Evolutionary conservation across 495 filamentous ascomycete species (phyloP), one percentile per base, ranked within the genome.

Genomic region (Jackrogersella minutella): DNA sequence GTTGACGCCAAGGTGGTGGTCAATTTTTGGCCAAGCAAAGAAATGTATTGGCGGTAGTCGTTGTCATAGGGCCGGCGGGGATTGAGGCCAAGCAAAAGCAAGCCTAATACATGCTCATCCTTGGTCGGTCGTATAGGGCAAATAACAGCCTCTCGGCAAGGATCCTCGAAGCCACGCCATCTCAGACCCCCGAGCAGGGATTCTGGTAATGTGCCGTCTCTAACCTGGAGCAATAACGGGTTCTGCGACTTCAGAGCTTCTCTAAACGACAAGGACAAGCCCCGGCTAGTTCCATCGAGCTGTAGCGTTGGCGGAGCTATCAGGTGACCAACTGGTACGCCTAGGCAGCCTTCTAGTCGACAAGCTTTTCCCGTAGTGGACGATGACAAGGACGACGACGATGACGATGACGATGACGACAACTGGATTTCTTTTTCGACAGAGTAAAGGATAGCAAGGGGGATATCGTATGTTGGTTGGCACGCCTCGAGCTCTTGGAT

Each of bases 111-210:
- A 2, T 79, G 79, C 24, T 85, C 82, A 1, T 84, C 86, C 11
- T 84, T 90, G 4, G 88, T 90, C 2, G 88, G 85, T 57, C 89
- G 86, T 34, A 92, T 85, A 0, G 89, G 87, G 66, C 88, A 90
- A n/a, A 90, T 79, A n/a, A 92, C 87, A 34, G 85, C 83, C 6
- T 87, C 83, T 4, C 78, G 78, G 64, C 86, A 88, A 0, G 82
- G 80, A 57, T 90, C 87, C 7, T 83, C 81, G 65, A 87, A 90
- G 1, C 89, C 89, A 51, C 85, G 80, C 83, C 84, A 88, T 16
- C 84, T 71, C 28, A 92, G 72, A 0, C 84, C 88, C 28, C 86
- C 74, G 30, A 91, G 75, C 40, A 90, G 69, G 8, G 78, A 74
- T 3, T 71, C 52, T 7, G 88, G 86, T 13, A 90, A 73, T 34